These are phyloP conservation scores for Ascocoryne sarcoides DNA, from an alignment of 2,329 filamentous ascomycete species.

Conservation along the genomic window DNA sequence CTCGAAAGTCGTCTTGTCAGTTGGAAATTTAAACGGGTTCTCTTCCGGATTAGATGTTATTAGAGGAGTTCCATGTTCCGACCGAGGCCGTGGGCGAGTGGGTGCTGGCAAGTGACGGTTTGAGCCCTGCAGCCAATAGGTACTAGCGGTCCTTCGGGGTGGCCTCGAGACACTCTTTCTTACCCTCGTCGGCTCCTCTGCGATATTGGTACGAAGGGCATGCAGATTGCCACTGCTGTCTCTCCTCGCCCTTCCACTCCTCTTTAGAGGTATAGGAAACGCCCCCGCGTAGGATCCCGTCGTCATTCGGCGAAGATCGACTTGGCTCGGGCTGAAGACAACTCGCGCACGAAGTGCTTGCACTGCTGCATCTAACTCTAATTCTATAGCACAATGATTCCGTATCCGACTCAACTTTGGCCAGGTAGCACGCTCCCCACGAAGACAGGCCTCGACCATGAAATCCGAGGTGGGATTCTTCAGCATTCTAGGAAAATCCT, in stretches of 20 bases:
- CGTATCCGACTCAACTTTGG: conserved; percentile 77
- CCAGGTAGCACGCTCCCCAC: conserved; percentile 84
- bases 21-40: conserved; percentile 10
- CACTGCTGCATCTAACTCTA: conserved; percentile 71
- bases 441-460: conserved; percentile 68
- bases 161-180: conserved; percentile 15
- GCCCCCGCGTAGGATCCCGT: conserved; percentile 12
- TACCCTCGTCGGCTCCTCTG: conserved; percentile 3
- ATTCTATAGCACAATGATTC: conserved; percentile 81
- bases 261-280: conserved; percentile 7
- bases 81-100: conserved; percentile 6
- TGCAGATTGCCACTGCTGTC: conserved; percentile 16
- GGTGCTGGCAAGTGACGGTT: conserved; percentile 9
- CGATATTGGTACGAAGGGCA: conserved; percentile 3
- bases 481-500: conserved; percentile 67
- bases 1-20: conserved; percentile 5
- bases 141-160: conserved; percentile 14
- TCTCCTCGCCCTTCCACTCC: conserved; percentile 15
- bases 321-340: conserved; percentile 29
- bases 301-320: conserved; percentile 25
- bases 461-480: conserved; percentile 81
- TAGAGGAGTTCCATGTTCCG: conserved; percentile 12
- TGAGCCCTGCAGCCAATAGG: conserved; percentile 10
- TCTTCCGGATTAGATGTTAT: conserved; percentile 9
- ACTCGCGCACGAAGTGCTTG: conserved; percentile 58